These are phyloP conservation scores for Xylaria sp. DNA, from an alignment of 2,329 filamentous ascomycete genomes.

Conservation along the genomic window DNA sequence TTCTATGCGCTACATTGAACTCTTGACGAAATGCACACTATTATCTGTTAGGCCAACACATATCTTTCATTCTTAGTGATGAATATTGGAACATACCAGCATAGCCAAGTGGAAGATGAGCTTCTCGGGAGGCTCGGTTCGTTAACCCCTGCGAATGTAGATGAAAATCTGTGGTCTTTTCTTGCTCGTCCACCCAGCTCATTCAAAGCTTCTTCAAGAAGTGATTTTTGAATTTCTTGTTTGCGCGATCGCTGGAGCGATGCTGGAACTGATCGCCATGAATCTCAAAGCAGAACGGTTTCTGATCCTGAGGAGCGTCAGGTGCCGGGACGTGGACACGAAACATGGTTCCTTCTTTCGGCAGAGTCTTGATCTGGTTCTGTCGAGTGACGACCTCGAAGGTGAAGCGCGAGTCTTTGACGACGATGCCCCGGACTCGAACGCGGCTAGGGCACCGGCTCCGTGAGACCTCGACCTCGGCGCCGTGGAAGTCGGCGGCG, in stretches of 20 bases:
- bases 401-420: conserved; percentile 86
- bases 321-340: conserved; percentile 71
- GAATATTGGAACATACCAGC: background rate
- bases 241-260: conserved; percentile 84
- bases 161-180: background rate
- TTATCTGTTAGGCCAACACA: background rate
- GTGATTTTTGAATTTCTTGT: conserved; percentile 90
- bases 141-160: background rate
- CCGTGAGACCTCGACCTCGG: conserved; percentile 81
- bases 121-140: background rate
- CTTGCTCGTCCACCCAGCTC: background rate
- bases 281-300: conserved; percentile 79
- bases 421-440: conserved; percentile 84
- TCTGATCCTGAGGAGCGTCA: conserved; percentile 29
- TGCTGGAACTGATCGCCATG: conserved; percentile 88
- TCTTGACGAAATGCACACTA: background rate
- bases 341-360: conserved; percentile 92
- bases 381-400: conserved; percentile 83
- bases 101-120: conserved; percentile 1
- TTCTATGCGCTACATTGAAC: background rate
- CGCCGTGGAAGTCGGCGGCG: conserved; percentile 91
- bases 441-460: conserved; percentile 85
- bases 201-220: conserved; percentile 75
- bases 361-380: conserved; percentile 79
- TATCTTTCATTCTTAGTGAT: no score